These are phyloP conservation scores for Trichophyton equinum DNA, from an alignment of 2,329 filamentous ascomycete species.

Conservation along the genomic window DNA sequence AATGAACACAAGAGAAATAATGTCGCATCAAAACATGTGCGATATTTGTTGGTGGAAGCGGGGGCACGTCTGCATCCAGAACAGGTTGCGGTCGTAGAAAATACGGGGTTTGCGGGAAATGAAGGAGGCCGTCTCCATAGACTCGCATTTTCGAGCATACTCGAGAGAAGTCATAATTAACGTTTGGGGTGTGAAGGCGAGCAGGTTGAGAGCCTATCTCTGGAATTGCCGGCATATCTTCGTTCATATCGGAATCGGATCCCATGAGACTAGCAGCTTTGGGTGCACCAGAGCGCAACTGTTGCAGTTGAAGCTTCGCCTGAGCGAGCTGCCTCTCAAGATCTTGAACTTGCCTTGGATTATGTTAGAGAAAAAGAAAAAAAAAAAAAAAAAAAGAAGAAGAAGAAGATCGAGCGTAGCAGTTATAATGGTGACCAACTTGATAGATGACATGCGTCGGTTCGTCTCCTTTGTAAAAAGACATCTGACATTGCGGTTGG, in stretches of 20 bases:
- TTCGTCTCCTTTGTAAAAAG: conserved; percentile 99
- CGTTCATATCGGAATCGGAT: conserved; percentile 25
- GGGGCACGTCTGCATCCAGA: conserved; percentile 45
- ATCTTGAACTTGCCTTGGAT: conserved; percentile 70
- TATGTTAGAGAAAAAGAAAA: neutral
- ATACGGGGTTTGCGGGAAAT: conserved; percentile 58
- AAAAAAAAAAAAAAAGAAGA: neutral
- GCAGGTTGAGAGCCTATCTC: conserved; percentile 54
- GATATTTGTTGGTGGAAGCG: conserved; percentile 56
- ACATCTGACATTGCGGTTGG: conserved; percentile 89
- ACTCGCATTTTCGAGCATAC: conserved; percentile 61
- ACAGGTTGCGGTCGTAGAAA: conserved; percentile 37
- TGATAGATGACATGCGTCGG: conserved; percentile 96
- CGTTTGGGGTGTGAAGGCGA: conserved; percentile 47
- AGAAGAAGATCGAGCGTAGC: neutral
- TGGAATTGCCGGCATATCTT: conserved; percentile 46
- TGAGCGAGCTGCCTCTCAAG: conserved; percentile 80
- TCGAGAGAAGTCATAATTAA: conserved; percentile 53
- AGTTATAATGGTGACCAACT: conserved; percentile 39
- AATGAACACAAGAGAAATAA: conserved; percentile 66
- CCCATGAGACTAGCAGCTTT: conserved; percentile 38
- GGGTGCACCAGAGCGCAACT: conserved; percentile 53
- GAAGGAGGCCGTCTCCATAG: conserved; percentile 67
- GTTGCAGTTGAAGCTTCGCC: conserved; percentile 66
- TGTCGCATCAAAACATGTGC: conserved; percentile 61